Base-by-base conservation (phyloP, 805 yeast genomes). In the Suhomyces emberorum region DNA sequence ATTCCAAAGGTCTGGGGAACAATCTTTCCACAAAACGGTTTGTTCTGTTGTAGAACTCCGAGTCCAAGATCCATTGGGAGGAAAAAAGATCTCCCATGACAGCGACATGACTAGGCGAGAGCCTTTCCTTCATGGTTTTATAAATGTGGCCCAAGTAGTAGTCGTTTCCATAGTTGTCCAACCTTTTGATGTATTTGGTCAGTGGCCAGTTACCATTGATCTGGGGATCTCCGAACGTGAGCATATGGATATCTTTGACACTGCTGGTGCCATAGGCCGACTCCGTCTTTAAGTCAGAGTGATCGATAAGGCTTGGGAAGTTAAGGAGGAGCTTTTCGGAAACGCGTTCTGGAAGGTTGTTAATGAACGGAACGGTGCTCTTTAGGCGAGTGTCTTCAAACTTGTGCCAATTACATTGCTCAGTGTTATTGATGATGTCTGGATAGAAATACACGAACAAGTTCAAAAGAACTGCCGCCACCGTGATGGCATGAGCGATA, bases 151-250 rank as follows among this genome's bases (percentile, higher is more conserved):
- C 95, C 42, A 93, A 63, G 53, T 82, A 93, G 47, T 77, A 74
- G 63, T 93, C 98, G 63, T 93, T 93, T 2, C 96, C 98, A 52
- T 61, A 83, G 37, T 85, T 83, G 54, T 93, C 98, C 17, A 93
- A 63, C 34, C 87, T 61, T 41, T 85, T 83, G 39, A 86, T 68
- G 51, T 81, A 79, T 10, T 81, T 76, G 1, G 95, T 83, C 17
- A 69, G 64, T 6, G 74, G 76, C 83, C 87, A 80, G 48, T 81
- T 77, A 2, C 98, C 98, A 43, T 91, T 85, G 58, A 93, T 89
- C 64, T 93, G 98, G 0, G 98, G 98, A 54, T 93, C 98, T 5
- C 98, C 98, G 58, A 88, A 81, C 4, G 95, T 83, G 45, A 89
- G 58, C 60, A 93, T 60, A 43, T 77, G 77, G 34, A 89, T 73